phyloP scores from a whole-genome alignment of 2,329 filamentous ascomycete genomes.

The Sarocladiaceae sp. region DNA sequence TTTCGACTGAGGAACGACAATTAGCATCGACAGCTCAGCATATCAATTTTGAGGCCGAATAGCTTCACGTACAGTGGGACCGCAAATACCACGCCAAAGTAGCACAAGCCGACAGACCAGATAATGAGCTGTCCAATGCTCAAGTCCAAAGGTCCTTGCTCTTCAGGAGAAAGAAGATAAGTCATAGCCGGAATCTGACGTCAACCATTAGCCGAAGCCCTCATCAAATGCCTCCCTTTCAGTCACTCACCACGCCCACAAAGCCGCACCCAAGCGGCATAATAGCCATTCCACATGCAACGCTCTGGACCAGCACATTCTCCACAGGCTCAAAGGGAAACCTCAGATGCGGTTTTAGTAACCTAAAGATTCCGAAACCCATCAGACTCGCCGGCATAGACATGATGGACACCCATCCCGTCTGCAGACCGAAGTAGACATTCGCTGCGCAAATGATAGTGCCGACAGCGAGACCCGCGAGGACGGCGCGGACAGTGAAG shows the following conservation, averaged over 20 bases:
- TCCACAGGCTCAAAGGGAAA: constrained; percentile 91
- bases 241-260: constrained; percentile 66
- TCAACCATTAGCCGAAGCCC: constrained; percentile 5
- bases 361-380: constrained; percentile 90
- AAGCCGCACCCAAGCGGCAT: constrained; percentile 97
- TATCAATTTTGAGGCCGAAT: background rate
- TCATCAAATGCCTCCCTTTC: background rate
- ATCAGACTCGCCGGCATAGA: constrained; percentile 94
- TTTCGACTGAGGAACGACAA: constrained; percentile 47
- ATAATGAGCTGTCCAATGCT: constrained; percentile 74
- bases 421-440: constrained; percentile 98
- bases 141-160: constrained; percentile 72
- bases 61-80: constrained; percentile 66
- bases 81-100: constrained; percentile 95
- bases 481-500: constrained; percentile 79
- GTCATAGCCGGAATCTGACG: constrained; percentile 79
- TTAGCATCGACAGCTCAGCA: background rate
- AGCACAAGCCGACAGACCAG: constrained; percentile 90
- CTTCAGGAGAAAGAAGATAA: constrained; percentile 71
- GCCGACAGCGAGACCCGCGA: constrained; percentile 78
- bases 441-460: constrained; percentile 94
- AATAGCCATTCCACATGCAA: constrained; percentile 90
- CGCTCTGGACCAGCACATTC: constrained; percentile 94
- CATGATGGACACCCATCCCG: constrained; percentile 73
- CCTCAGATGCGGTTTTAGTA: constrained; percentile 65